These are phyloP conservation scores for Ogataea henricii DNA, from an alignment of 805 yeast genomes.

Conservation along the genomic window DNA sequence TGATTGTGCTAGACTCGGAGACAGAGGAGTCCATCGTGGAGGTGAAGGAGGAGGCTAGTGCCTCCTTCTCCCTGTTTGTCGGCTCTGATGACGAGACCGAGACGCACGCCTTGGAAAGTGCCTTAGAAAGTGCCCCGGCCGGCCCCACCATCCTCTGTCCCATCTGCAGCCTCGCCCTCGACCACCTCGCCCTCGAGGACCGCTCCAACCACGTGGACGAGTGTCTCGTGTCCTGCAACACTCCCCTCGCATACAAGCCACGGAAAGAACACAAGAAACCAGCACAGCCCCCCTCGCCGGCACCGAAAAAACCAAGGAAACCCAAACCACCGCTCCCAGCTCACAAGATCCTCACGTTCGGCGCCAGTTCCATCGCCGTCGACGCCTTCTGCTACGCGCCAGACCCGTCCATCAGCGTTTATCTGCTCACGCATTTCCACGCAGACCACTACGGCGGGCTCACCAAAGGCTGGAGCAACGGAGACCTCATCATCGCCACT, in stretches of 20 bases:
- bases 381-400: conserved; percentile 65
- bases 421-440: conserved; percentile 83
- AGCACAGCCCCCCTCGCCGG: conserved; percentile 7
- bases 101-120: too few species aligned
- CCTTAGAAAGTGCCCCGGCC: too few species aligned
- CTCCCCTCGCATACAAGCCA: conserved; percentile 21
- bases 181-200: conserved; percentile 40
- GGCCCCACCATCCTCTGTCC: conserved; percentile 46
- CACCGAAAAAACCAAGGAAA: conserved; percentile 23
- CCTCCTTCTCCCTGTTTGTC: neutral
- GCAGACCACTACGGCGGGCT: conserved; percentile 94
- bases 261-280: conserved; percentile 10
- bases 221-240: conserved; percentile 42
- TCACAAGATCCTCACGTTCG: conserved; percentile 53
- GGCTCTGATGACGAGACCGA: conserved; percentile 7
- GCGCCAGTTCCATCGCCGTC: conserved; percentile 46
- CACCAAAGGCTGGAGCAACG: conserved; percentile 72
- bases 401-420: conserved; percentile 47
- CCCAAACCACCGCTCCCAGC: conserved; percentile 48
- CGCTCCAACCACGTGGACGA: conserved; percentile 57
- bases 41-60: neutral
- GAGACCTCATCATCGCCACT: conserved; percentile 67
- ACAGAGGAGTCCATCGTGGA: too few species aligned
- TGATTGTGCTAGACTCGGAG: conserved; percentile 16
- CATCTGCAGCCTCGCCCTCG: conserved; percentile 46